Evolutionary conservation across 2,329 filamentous ascomycete genomes (phyloP).

Genomic region (Monosporascus sp.): DNA sequence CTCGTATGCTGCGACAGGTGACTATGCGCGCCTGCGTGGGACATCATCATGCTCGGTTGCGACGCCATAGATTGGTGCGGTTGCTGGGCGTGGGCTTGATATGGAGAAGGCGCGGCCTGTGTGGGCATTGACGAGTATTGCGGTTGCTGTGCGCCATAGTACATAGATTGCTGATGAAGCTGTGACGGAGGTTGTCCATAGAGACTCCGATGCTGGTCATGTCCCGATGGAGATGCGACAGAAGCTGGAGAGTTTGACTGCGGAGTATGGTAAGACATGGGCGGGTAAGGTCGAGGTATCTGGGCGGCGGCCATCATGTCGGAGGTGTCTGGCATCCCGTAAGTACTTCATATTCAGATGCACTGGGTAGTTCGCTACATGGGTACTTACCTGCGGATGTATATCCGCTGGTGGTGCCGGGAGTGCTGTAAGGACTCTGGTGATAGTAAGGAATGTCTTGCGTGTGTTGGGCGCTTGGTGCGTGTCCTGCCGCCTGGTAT

Average conservation of each 20-base stretch:
- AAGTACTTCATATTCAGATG: constrained; percentile 13
- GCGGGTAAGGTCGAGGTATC: constrained; percentile 78
- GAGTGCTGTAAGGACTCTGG: constrained; percentile 76
- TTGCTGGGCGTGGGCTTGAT: constrained; percentile 54
- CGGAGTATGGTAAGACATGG: constrained; percentile 86
- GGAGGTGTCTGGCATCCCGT: constrained; percentile 43
- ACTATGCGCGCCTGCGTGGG: constrained; percentile 52
- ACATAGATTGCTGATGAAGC: constrained; percentile 76
- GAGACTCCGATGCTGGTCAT: constrained; percentile 84
- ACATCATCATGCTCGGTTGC: constrained; percentile 63
- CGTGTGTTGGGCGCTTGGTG: constrained; percentile 54
- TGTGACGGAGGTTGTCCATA: constrained; percentile 77
- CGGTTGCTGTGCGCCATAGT: constrained; percentile 56
- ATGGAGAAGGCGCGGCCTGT: constrained; percentile 55
- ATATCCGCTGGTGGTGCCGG: constrained; percentile 77
- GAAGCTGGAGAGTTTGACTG: constrained; percentile 94
- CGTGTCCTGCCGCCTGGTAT: constrained; percentile 64
- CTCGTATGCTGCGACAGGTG: constrained; percentile 55
- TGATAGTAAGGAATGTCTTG: constrained; percentile 75
- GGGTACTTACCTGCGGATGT: constrained; percentile 71
- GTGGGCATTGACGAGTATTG: constrained; percentile 63
- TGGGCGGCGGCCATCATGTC: constrained; percentile 63
- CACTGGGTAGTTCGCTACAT: constrained; percentile 9
- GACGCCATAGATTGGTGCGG: constrained; percentile 56
- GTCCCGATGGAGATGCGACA: constrained; percentile 80